Evolutionary conservation across 73 alveolate genomes (phyloP), one percentile per base, ranked within the genome.

Genomic region (Tetrahymena borealis): DNA sequence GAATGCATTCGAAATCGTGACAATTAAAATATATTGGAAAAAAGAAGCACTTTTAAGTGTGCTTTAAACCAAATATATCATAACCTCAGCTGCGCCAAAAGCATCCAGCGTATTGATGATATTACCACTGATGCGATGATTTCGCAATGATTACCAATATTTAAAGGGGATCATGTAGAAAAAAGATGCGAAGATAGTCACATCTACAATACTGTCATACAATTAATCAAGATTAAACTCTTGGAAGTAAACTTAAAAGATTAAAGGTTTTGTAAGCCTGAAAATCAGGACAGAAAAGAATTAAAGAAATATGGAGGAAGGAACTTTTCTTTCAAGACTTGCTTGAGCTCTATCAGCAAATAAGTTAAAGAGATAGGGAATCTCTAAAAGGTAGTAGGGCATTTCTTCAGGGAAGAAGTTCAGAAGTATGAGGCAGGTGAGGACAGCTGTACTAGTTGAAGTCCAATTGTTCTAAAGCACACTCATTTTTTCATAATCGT

Each of bases 171-270:
- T 60, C 85, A 60, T 60, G 85, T 60, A 60, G 28, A 60, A 60
- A 60, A 60, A 60, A 60, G 85, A 60, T 60, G 85, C 85, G 85
- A 60, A 60, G 85, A 60, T 60, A 60, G 85, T 60, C 85, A 60
- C 85, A 60, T 60, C 85, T 60, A 60, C 13, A 60, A 60, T 18
- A 60, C 85, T 60, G n/a, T 60, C 85, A 60, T 60, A 60, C 85
- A 60, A 60, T 60, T 60, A 60, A 60, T 24, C 37, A 60, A 60
- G 6, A 60, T 20, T 60, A 60, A 60, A 60, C 28, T 60, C 85
- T 60, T 13, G n/a, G 28, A 60, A 60, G 85, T 60, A 60, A 60
- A 60, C 85, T 60, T 60, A 60, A 60, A 60, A 60, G 85, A 60
- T 35, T 24, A 60, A 24, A 60, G 85, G 85, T 60, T 60, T 60